Evolutionary conservation across 2,329 filamentous ascomycete species (phyloP), one percentile per base, ranked within the genome.

Genomic region (Aspergillus pseudoterreus): DNA sequence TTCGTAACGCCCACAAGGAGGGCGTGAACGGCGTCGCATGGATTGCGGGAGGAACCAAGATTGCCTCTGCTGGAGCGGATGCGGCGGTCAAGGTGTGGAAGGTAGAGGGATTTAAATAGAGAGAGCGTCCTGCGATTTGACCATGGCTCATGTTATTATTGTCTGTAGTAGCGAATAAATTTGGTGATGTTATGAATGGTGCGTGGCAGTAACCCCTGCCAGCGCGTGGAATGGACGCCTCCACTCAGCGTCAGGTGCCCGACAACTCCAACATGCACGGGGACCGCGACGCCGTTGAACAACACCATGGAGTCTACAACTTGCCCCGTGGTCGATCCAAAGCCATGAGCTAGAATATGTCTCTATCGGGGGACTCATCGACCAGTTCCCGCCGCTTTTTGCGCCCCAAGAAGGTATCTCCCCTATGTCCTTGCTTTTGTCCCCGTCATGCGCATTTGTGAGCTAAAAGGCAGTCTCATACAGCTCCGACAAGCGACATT

Each of bases 1-100:
- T 85, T 12, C 74, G 84, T 19, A 95, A 96, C 66, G 91, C 92
- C 45, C 94, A 99, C 75, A 96, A 96, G 75, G 94, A 97, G 66
- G 94, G 94, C 9, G 91, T 97, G 15, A 90, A 87, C 60, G 92
- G 89, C 14, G 87, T 97, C 14, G 81, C 81, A 11, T 99, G 92
- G 91, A 79, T 89, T 12, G 80, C 79, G 24, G 83, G 81, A 8
- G 78, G 78, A 52, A 71, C 71, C 15, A 89, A 82, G 73, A 79
- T 97, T 45, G 84, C 88, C 9, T 95, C 87, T 60, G 83, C 84
- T 4, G 94, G 94, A 43, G 88, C 86, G 10, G 94, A 99, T 79
- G 92, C 90, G 32, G 86, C 89, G 1, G 82, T 99, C 44, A 99
- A 97, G 79, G 79, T 92, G 45, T 99, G 94, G 94, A 80, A 75